Percentiles rank a stretch among this genome's conserved stretches.
Evolutionary conservation across 345 rosid genomes (phyloP).

Genomic region (Nephelium lappaceum): DNA sequence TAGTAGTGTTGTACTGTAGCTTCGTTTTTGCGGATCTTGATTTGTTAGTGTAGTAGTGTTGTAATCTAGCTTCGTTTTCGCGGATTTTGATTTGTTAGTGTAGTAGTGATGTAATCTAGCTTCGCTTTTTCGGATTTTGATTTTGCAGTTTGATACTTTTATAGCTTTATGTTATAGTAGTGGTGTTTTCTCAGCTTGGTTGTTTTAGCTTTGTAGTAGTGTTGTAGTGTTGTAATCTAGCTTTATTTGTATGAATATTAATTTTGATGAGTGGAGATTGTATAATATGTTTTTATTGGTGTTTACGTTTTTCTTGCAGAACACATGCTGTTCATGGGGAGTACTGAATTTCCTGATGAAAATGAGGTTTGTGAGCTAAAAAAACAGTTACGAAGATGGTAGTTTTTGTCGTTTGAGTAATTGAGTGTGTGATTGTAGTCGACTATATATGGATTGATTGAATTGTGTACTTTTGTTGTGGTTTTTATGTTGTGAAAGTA

Average conservation of each 20-base stretch:
- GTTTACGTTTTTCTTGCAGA: conserved; percentile 39
- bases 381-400: neutral
- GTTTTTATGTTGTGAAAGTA: neutral
- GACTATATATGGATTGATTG: neutral
- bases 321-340: conserved; percentile 99
- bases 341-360: conserved; percentile 88
- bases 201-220: neutral
- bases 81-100: no score
- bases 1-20: no score
- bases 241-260: neutral
- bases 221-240: neutral
- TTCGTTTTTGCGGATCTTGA: no score
- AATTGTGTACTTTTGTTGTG: neutral
- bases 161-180: no score
- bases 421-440: neutral
- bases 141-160: no score
- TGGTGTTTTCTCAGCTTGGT: no score
- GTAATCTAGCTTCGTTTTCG: no score
- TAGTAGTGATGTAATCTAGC: no score
- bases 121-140: no score
- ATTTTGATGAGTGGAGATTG: conserved; percentile 1
- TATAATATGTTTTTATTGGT: conserved; percentile 10
- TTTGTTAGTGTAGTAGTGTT: no score
- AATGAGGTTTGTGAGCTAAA: conserved; percentile 69
- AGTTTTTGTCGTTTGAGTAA: neutral